phyloP scores from a whole-genome alignment of 192 early-diverging fungal genomes.

The Pilobolus umbonatus region DNA sequence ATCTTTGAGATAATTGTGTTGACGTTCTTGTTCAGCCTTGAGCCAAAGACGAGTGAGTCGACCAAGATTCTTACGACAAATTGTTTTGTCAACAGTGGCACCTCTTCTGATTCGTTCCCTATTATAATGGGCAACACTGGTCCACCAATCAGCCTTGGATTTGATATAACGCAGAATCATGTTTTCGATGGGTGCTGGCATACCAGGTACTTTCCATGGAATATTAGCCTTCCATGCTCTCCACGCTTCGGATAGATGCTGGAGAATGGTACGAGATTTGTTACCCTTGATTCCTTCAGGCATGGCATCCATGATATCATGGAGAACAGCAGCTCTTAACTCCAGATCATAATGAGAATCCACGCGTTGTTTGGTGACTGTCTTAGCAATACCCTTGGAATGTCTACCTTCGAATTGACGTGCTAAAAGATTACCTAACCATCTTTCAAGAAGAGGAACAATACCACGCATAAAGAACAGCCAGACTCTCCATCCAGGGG shows the following conservation, averaged over 20 bases:
- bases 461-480: constrained; percentile 99
- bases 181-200: constrained; percentile 97
- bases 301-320: constrained; percentile 99
- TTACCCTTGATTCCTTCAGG: constrained; percentile 97
- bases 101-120: constrained; percentile 97
- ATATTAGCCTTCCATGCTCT: constrained; percentile 96
- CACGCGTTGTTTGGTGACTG: constrained; percentile 98
- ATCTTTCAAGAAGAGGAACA: constrained; percentile 93
- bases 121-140: constrained; percentile 96
- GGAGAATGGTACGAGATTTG: constrained; percentile 92
- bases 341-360: constrained; percentile 98
- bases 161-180: constrained; percentile 99
- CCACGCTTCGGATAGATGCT: constrained; percentile 96
- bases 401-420: constrained; percentile 99
- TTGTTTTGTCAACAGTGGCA: constrained; percentile 99
- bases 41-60: constrained; percentile 97
- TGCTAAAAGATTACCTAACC: constrained; percentile 97
- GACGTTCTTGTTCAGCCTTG: constrained; percentile 98
- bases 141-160: constrained; percentile 99
- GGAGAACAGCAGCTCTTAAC: constrained; percentile 96
- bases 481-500: constrained; percentile 99
- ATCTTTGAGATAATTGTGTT: constrained; percentile 98
- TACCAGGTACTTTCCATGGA: constrained; percentile 97
- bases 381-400: constrained; percentile 96
- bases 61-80: constrained; percentile 96